Conservation (phyloP, 176 grass and related monocot species). For the Oryza meridionalis region DNA sequence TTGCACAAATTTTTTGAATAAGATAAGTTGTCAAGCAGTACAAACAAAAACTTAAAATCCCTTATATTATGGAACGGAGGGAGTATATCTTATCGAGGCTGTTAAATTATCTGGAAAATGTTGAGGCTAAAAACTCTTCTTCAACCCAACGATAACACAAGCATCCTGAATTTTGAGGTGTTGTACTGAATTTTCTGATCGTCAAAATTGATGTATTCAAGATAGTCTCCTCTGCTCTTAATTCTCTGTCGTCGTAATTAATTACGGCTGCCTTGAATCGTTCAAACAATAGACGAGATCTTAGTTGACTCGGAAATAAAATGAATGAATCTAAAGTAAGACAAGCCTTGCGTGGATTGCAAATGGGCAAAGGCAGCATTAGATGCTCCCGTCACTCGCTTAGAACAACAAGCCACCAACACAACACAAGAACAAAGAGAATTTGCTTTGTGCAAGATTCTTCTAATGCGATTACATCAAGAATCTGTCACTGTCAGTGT, state of each 20-base stretch:
- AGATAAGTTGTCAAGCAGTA: too few species aligned
- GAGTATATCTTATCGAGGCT: too few species aligned
- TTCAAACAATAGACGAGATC: neutral
- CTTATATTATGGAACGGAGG: too few species aligned
- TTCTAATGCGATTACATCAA: neutral
- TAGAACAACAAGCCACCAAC: neutral
- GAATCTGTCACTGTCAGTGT: neutral
- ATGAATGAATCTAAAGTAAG: neutral
- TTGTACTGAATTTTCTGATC: neutral
- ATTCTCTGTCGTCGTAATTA: neutral
- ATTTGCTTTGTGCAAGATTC: constrained; percentile 39
- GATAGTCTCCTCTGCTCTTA: neutral
- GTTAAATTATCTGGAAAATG: neutral
- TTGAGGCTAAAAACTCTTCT: neutral
- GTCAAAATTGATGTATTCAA: neutral
- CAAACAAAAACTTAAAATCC: too few species aligned
- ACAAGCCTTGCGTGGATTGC: neutral
- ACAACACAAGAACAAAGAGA: neutral
- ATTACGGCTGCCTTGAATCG: neutral
- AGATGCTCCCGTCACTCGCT: neutral
- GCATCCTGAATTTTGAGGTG: neutral
- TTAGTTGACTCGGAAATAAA: too few species aligned
- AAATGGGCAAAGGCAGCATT: neutral
- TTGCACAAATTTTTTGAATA: too few species aligned
- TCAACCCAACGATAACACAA: neutral